Evolutionary conservation across 768 basidiomycete genomes (phyloP), one percentile per base, ranked within the genome.

Genomic region (Pisolithus marmoratus): DNA sequence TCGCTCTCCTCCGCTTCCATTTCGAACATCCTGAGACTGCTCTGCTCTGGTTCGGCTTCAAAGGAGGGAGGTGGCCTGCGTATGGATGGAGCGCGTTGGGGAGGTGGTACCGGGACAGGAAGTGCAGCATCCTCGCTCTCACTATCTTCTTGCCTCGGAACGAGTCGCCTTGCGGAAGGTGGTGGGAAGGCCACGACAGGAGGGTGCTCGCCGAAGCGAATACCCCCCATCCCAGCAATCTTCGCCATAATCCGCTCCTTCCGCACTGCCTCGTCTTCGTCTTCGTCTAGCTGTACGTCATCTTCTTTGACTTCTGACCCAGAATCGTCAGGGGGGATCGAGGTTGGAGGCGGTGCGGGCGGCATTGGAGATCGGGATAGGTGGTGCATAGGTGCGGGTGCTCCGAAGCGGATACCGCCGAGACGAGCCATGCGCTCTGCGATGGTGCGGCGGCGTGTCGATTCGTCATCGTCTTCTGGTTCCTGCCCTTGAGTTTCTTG

Each of bases 381-480:
- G 17, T 75, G 72, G 40, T 61, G 63, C 59, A 64, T 67, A 9
- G 60, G 54, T 1, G 83, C 80, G 15, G 85, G 85, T 41, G 78
- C 82, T 1, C 90, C 90, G 57, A 94, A 87, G 55, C 79, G 81
- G 63, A 95, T 84, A 3, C 89, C 90, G 15, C 94, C 91, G 0
- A 96, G 74, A 61, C 84, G 90, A 1, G 93, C 93, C 93, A 96
- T 94, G n/a, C 94, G 79, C 52, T 95, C 92, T 1, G 93, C 91
- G 36, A 96, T 89, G 2, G 87, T 87, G 27, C 75, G 76, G 22
- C 84, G 78, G 45, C 84, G 75, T 2, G 67, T 69, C 22, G 80
- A 76, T 51, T 79, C 80, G 1, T 72, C 72, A 47, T 79, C 75
- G 52, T 74, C 20, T 41, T 31, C 53, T n/a, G 26, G 54, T 14